phyloP scores from a whole-genome alignment of 805 yeast species.

The Zygosaccharomyces lentus region DNA sequence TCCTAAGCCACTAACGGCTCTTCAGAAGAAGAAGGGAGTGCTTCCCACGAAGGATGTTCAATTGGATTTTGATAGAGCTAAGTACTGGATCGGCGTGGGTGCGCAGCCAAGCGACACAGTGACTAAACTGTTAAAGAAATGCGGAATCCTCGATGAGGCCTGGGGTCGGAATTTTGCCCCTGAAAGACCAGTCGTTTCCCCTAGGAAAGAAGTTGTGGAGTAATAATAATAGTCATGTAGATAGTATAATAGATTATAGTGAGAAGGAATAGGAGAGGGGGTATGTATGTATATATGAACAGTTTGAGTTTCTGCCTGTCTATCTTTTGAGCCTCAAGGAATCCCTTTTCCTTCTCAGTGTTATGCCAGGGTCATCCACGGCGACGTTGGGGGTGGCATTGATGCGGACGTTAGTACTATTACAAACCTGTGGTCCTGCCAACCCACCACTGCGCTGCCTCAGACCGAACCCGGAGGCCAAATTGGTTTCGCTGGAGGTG shows the following conservation, averaged over 20 bases:
- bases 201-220: slow-evolving; percentile 25
- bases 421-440: slow-evolving; percentile 4
- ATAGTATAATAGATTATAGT: slow-evolving; percentile 3
- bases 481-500: slow-evolving; percentile 13
- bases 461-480: not conserved
- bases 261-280: not conserved
- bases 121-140: slow-evolving; percentile 67
- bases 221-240: slow-evolving; percentile 12
- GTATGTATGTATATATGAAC: not conserved
- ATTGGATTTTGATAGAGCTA: slow-evolving; percentile 82
- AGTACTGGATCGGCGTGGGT: slow-evolving; percentile 97
- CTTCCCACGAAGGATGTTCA: slow-evolving; percentile 72
- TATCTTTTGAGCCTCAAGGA: slow-evolving; percentile 14
- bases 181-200: slow-evolving; percentile 22
- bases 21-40: slow-evolving; percentile 51
- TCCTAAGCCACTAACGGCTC: slow-evolving; percentile 56
- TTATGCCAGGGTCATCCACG: slow-evolving; percentile 1
- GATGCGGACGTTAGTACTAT: not conserved
- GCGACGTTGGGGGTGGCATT: not conserved
- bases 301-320: not conserved
- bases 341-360: slow-evolving; percentile 14
- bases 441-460: slow-evolving; percentile 4
- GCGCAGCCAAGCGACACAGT: slow-evolving; percentile 91
- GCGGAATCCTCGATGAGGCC: slow-evolving; percentile 47
- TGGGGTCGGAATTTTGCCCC: slow-evolving; percentile 24